These are phyloP conservation scores for Paracoccidioides brasiliensis DNA, from an alignment of 2,329 filamentous ascomycete genomes.

Conservation along the genomic window DNA sequence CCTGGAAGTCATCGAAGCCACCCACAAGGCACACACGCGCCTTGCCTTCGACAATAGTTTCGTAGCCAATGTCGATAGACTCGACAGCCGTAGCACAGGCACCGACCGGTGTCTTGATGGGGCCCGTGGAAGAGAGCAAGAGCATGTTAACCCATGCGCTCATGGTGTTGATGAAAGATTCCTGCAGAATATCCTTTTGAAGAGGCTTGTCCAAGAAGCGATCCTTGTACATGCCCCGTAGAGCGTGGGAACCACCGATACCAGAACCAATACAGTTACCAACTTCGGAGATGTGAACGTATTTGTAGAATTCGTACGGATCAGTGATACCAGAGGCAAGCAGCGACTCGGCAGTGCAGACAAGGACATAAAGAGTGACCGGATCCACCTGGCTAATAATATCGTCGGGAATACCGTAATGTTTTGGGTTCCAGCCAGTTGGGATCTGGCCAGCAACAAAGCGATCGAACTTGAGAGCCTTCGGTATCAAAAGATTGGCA, in stretches of 20 bases:
- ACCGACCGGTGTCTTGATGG: constrained; percentile 96
- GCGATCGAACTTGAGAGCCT: constrained; percentile 92
- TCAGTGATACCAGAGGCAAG: constrained; percentile 92
- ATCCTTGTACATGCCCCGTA: constrained; percentile 97
- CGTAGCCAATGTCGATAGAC: constrained; percentile 93
- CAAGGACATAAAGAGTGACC: constrained; percentile 87
- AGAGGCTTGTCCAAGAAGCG: constrained; percentile 92
- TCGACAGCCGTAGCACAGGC: constrained; percentile 96
- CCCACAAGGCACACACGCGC: constrained; percentile 94
- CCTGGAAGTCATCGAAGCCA: constrained; percentile 98
- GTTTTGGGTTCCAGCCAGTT: constrained; percentile 92
- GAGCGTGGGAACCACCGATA: constrained; percentile 85
- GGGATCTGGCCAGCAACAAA: constrained; percentile 95
- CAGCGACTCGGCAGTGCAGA: constrained; percentile 83
- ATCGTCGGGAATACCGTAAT: constrained; percentile 91
- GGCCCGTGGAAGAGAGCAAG: constrained; percentile 87
- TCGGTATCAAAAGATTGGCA: constrained; percentile 86
- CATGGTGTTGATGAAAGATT: constrained; percentile 99
- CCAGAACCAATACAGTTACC: constrained; percentile 98
- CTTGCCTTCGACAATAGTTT: constrained; percentile 97
- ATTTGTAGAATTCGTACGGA: constrained; percentile 99
- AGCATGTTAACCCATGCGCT: constrained; percentile 99
- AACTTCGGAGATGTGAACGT: constrained; percentile 93
- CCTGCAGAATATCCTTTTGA: constrained; percentile 97
- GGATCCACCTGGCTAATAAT: constrained; percentile 97